A percentile compares a stretch with the other conserved stretches of the same genome.
Conservation (phyloP, 129 eudicot genomes). For the Chrysanthemum makinoi region DNA sequence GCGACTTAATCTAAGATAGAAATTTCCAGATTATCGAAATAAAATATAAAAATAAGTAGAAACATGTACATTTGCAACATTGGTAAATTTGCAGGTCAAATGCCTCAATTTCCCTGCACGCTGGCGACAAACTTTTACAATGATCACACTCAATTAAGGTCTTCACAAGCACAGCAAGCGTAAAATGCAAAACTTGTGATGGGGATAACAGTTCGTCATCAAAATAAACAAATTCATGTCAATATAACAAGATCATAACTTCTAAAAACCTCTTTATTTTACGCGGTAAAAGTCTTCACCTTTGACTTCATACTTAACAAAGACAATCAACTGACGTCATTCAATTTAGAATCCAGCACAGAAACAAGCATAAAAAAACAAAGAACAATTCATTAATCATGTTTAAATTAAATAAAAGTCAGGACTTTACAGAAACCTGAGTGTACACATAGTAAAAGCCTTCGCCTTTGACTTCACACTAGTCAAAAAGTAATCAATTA, state of each 20-base stretch:
- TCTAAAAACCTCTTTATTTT: neutral
- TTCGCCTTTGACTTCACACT: neutral
- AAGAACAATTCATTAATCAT: neutral
- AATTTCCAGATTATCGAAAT: neutral
- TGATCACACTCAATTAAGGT: neutral
- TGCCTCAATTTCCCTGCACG: neutral
- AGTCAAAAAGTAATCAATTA: neutral
- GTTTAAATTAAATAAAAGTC: neutral
- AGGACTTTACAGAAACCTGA: neutral
- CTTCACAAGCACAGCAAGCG: slow-evolving; percentile 1
- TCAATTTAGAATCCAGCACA: neutral
- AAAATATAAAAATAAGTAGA: slow-evolving; percentile 7
- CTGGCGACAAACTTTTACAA: neutral
- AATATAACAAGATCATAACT: slow-evolving; percentile 9
- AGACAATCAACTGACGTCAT: slow-evolving; percentile 7
- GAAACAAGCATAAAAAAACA: neutral
- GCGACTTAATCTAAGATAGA: neutral
- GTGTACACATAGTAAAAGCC: neutral
- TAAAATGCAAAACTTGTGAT: neutral
- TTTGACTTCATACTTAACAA: slow-evolving; percentile 1
- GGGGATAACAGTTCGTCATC: neutral
- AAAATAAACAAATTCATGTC: slow-evolving; percentile 19
- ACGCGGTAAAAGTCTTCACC: slow-evolving; percentile 1
- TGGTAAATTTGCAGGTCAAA: neutral
- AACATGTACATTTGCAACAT: neutral